phyloP scores from a whole-genome alignment of 2,329 filamentous ascomycete species.

The Stenocarpella maydis region DNA sequence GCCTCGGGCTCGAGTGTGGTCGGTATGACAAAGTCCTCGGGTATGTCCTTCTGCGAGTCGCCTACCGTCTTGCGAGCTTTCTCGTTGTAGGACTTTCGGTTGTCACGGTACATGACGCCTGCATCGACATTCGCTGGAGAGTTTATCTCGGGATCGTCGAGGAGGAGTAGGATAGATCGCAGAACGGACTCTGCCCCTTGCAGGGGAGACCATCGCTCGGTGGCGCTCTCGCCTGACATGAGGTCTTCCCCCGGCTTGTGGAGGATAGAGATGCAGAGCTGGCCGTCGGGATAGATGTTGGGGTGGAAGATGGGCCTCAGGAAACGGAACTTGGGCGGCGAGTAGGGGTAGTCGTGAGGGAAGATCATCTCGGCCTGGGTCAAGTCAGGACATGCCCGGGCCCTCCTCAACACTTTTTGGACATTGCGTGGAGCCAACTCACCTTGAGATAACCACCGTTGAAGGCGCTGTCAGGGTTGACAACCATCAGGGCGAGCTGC shows the following conservation, averaged over 20 bases:
- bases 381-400: neutral
- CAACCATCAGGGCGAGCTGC: slow-evolving; percentile 87
- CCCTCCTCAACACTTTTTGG: neutral
- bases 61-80: slow-evolving; percentile 76
- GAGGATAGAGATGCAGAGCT: slow-evolving; percentile 95
- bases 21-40: slow-evolving; percentile 82
- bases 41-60: slow-evolving; percentile 80
- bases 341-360: slow-evolving; percentile 86
- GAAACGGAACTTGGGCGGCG: slow-evolving; percentile 90
- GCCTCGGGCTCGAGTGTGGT: slow-evolving; percentile 71
- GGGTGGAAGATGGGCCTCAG: slow-evolving; percentile 82
- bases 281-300: slow-evolving; percentile 91
- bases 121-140: slow-evolving; percentile 97
- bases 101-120: slow-evolving; percentile 82
- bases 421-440: slow-evolving; percentile 35
- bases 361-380: slow-evolving; percentile 83
- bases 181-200: slow-evolving; percentile 95
- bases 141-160: slow-evolving; percentile 93
- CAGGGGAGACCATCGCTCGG: slow-evolving; percentile 92
- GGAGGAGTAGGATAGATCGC: slow-evolving; percentile 87
- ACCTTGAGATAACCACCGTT: slow-evolving; percentile 90
- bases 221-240: slow-evolving; percentile 88
- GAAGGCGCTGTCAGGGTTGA: slow-evolving; percentile 91
- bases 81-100: slow-evolving; percentile 73
- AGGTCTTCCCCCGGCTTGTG: slow-evolving; percentile 91